A percentile compares a stretch with the other conserved stretches of the same genome.
These are phyloP conservation scores for Sarcomyxa edulis DNA, from an alignment of 768 basidiomycete species.

Conservation along the genomic window DNA sequence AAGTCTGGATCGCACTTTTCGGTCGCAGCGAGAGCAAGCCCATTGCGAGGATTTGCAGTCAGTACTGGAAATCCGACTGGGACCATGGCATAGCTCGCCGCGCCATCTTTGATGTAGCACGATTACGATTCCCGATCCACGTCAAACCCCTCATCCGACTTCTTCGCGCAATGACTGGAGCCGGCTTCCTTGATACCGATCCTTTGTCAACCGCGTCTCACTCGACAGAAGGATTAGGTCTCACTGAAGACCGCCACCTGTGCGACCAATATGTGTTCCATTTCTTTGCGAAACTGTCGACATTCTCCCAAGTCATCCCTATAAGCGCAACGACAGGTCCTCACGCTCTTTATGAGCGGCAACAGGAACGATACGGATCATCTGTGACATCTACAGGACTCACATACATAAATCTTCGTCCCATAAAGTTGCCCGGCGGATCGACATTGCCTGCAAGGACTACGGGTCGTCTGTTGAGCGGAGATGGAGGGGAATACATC, in stretches of 20 bases:
- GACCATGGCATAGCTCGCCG: slow-evolving; percentile 60
- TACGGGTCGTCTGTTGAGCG: slow-evolving; percentile 64
- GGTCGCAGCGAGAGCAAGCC: slow-evolving; percentile 68
- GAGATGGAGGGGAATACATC: slow-evolving; percentile 62
- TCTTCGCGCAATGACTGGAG: slow-evolving; percentile 71
- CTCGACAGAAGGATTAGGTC: slow-evolving; percentile 28
- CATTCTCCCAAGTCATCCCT: slow-evolving; percentile 73
- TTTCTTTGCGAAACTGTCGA: slow-evolving; percentile 67
- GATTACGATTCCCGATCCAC: slow-evolving; percentile 80
- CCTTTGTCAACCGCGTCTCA: slow-evolving; percentile 52
- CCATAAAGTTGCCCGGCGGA: slow-evolving; percentile 73
- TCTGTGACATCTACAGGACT: slow-evolving; percentile 41
- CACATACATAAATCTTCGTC: slow-evolving; percentile 59
- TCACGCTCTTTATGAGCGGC: slow-evolving; percentile 67
- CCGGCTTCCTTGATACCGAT: slow-evolving; percentile 74
- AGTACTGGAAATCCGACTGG: slow-evolving; percentile 84
- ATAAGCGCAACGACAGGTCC: slow-evolving; percentile 55
- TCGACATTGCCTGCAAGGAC: slow-evolving; percentile 63
- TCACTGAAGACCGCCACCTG: slow-evolving; percentile 44
- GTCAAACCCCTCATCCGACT: slow-evolving; percentile 64
- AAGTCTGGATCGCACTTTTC: slow-evolving; percentile 77
- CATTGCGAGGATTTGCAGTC: slow-evolving; percentile 63
- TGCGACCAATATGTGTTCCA: slow-evolving; percentile 71
- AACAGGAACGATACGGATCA: slow-evolving; percentile 55
- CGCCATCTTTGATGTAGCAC: slow-evolving; percentile 77